phyloP scores from a whole-genome alignment of 192 early-diverging fungal genomes.

The Coemansia sp. region DNA sequence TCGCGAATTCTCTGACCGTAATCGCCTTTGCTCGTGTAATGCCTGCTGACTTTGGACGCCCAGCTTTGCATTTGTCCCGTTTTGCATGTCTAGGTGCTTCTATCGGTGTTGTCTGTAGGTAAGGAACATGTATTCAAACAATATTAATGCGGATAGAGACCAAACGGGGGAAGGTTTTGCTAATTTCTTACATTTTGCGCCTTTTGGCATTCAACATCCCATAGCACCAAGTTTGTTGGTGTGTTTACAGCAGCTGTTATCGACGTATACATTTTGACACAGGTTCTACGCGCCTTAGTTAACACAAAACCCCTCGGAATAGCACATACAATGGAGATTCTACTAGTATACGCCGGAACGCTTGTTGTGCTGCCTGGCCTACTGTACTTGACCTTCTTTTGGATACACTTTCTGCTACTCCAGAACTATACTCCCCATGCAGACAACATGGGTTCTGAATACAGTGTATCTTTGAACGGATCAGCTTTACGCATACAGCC shows the following conservation, averaged over 20 bases:
- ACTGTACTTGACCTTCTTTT: conserved; percentile 76
- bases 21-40: conserved; percentile 54
- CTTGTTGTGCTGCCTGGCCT: conserved; percentile 69
- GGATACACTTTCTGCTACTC: conserved; percentile 79
- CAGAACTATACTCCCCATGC: conserved; percentile 77
- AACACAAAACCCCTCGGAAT: conserved; percentile 50
- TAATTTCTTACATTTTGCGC: neutral
- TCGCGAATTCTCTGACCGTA: conserved; percentile 67
- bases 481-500: conserved; percentile 77
- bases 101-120: conserved; percentile 76
- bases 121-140: neutral
- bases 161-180: no score
- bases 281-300: conserved; percentile 68
- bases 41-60: conserved; percentile 54
- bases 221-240: conserved; percentile 91
- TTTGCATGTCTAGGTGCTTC: conserved; percentile 77
- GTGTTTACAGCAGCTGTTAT: conserved; percentile 82
- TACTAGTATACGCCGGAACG: neutral
- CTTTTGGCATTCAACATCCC: neutral
- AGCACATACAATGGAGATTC: neutral
- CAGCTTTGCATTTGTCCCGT: conserved; percentile 63
- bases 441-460: conserved; percentile 89
- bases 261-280: conserved; percentile 74
- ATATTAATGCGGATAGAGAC: neutral
- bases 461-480: conserved; percentile 77